Evolutionary conservation across 306 rosid species (phyloP), one percentile per base, ranked within the genome.

Genomic region (Abrus pulchellus): DNA sequence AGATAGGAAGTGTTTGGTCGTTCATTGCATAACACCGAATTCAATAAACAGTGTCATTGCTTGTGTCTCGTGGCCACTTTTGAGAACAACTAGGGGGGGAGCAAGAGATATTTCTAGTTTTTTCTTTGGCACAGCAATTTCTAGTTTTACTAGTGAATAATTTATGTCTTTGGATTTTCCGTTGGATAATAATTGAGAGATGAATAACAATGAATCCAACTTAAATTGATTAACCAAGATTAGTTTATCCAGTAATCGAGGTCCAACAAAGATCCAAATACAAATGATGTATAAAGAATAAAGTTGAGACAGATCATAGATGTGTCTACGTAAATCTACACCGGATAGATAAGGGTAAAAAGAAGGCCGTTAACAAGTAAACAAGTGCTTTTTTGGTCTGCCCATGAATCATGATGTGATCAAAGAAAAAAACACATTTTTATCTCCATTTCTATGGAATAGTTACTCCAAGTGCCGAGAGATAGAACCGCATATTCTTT

Each of bases 31-130:
- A 28, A 68, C 75, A 61, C 47, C 1, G 27, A 68, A 75, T 63
- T 82, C 62, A 72, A 65, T 61, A 74, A 83, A 62, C 80, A 72
- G 2, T 62, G 69, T 56, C 73, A 8, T 41, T 69, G 67, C 14
- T 55, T 59, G 60, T 57, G 83, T 62, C 59, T 74, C 64, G 20
- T 63, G 32, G 62, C 53, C 38, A 43, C 73, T 75, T 74, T 75
- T 68, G 45, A 13, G 5, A 65, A 30, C 72, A 60, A 67, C 49
- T 28, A 0, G 12, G 40, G 40, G 54, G 47, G 11, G 0, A 66
- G 75, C 34, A 60, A 29, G 41, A 68, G 57, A 82, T 82, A 75
- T 48, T 75, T 75, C 57, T 59, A 66, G 57, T 55, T 80, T 63
- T 13, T 9, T 65, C 9, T 20, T 9, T 28, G 38, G n/a, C 27